Conservation (phyloP, 2,329 filamentous ascomycete species). For the Phialemoniopsis sp. region DNA sequence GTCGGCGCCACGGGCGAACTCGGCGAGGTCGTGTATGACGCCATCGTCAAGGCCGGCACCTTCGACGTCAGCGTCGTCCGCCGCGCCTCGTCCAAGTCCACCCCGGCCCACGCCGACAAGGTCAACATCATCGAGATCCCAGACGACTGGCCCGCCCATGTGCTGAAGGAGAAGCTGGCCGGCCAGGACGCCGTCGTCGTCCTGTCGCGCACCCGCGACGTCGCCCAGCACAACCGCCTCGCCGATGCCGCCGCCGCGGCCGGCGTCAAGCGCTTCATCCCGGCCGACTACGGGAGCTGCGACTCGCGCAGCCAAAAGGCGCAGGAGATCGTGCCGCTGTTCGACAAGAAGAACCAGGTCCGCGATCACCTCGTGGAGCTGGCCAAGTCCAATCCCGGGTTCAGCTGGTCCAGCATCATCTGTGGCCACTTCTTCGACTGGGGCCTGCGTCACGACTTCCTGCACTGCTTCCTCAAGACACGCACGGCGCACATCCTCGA, state of each 20-base stretch:
- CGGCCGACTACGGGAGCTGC: conserved; percentile 35
- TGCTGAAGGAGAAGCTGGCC: conserved; percentile 21
- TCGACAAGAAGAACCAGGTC: conserved; percentile 25
- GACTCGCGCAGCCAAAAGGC: conserved; percentile 26
- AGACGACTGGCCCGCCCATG: conserved; percentile 20
- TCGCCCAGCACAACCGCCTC: conserved; percentile 25
- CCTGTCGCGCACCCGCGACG: conserved; percentile 22
- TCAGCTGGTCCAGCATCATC: conserved; percentile 31
- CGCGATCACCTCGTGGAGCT: conserved; percentile 22
- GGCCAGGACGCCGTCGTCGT: conserved; percentile 31
- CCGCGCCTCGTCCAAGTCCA: conserved; percentile 24
- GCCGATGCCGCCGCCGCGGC: conserved; percentile 29
- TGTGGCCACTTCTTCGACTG: conserved; percentile 37
- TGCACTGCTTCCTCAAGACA: conserved; percentile 25
- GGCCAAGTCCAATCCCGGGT: conserved; percentile 11
- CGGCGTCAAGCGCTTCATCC: conserved; percentile 29
- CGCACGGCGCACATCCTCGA: conserved; percentile 27
- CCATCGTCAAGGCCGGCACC: conserved; percentile 19
- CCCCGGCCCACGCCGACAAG: conserved; percentile 1
- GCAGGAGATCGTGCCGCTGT: conserved; percentile 28
- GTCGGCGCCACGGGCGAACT: conserved; percentile 32
- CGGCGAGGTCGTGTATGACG: conserved; percentile 23
- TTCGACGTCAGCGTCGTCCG: conserved; percentile 27
- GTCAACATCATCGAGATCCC: conserved; percentile 18
- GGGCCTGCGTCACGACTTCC: conserved; percentile 27